Evolutionary conservation across 495 filamentous ascomycete genomes (phyloP).

Genomic region (Aspergillus coremiiformis): DNA sequence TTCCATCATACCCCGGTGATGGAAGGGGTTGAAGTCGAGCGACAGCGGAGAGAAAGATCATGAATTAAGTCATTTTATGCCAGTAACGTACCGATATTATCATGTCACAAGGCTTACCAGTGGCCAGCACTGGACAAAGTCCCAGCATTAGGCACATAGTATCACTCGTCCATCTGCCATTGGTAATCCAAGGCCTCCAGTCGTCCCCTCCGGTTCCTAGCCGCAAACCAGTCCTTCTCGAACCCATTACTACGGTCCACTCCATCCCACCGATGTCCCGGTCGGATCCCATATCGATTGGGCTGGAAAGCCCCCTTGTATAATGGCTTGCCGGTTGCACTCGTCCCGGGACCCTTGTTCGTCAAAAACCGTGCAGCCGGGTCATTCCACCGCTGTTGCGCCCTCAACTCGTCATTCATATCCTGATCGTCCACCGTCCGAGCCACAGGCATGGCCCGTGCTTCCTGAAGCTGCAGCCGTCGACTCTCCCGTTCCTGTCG

Average conservation of each 20-base stretch:
- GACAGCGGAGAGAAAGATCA: too few relatives aligned
- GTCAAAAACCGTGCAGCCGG: constrained; percentile 78
- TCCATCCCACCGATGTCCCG: constrained; percentile 94
- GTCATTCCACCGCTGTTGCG: constrained; percentile 79
- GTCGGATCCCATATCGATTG: constrained; percentile 90
- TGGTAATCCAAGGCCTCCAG: constrained; percentile 75
- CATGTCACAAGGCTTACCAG: too few relatives aligned
- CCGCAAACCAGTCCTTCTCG: constrained; percentile 89
- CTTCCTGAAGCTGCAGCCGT: constrained; percentile 62
- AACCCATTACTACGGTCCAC: constrained; percentile 93
- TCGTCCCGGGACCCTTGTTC: constrained; percentile 32
- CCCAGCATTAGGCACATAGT: not conserved
- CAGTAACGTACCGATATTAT: too few relatives aligned
- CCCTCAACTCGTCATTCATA: constrained; percentile 76
- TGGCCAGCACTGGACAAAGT: too few relatives aligned
- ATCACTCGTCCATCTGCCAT: constrained; percentile 89
- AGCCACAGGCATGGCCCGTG: constrained; percentile 71
- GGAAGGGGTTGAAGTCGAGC: too few relatives aligned
- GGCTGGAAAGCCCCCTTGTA: constrained; percentile 76
- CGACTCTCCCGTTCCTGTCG: constrained; percentile 46
- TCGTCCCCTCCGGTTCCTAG: constrained; percentile 66
- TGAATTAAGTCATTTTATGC: too few relatives aligned
- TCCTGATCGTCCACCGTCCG: constrained; percentile 71
- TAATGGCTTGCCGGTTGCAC: constrained; percentile 58
- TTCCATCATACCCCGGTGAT: too few relatives aligned